These are phyloP conservation scores for Botrytis paeoniae DNA, from an alignment of 2,329 filamentous ascomycete species.

Conservation along the genomic window DNA sequence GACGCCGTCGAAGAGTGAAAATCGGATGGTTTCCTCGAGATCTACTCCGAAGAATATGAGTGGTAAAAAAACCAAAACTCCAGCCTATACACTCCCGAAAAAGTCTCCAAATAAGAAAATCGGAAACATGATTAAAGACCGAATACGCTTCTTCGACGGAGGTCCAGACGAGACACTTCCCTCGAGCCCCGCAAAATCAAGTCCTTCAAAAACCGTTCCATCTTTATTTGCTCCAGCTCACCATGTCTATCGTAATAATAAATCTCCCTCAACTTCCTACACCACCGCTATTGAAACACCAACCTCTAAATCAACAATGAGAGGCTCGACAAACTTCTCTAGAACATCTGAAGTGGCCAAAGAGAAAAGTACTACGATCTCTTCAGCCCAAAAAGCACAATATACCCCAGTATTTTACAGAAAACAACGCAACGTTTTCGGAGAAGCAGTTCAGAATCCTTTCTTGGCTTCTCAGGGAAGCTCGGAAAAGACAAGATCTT, in stretches of 20 bases:
- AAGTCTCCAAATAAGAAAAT: slow-evolving; percentile 17
- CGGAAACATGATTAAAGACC: slow-evolving; percentile 27
- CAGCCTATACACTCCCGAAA: slow-evolving; percentile 9
- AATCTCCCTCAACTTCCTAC: not conserved
- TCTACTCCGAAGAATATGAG: not conserved
- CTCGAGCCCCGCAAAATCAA: not conserved
- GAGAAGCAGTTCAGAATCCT: slow-evolving; percentile 19
- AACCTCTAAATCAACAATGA: not conserved
- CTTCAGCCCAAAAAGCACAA: not conserved
- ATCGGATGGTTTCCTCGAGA: not conserved
- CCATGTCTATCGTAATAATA: not conserved
- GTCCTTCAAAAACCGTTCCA: not conserved
- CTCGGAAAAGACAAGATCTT: not conserved
- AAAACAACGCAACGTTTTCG: slow-evolving; percentile 19
- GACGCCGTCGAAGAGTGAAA: slow-evolving; percentile 1
- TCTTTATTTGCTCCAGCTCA: not conserved
- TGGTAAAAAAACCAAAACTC: not conserved
- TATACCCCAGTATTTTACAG: slow-evolving; percentile 2
- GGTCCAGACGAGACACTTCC: slow-evolving; percentile 19
- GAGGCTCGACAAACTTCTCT: not conserved
- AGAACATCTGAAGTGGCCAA: not conserved
- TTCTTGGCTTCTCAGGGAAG: slow-evolving; percentile 2
- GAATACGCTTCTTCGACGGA: slow-evolving; percentile 32
- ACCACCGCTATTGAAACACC: not conserved
- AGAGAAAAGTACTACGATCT: not conserved